A percentile compares a stretch with the other conserved stretches of the same genome.
phyloP scores from a whole-genome alignment of 495 filamentous ascomycete genomes.

The Schizothecium vesticola region DNA sequence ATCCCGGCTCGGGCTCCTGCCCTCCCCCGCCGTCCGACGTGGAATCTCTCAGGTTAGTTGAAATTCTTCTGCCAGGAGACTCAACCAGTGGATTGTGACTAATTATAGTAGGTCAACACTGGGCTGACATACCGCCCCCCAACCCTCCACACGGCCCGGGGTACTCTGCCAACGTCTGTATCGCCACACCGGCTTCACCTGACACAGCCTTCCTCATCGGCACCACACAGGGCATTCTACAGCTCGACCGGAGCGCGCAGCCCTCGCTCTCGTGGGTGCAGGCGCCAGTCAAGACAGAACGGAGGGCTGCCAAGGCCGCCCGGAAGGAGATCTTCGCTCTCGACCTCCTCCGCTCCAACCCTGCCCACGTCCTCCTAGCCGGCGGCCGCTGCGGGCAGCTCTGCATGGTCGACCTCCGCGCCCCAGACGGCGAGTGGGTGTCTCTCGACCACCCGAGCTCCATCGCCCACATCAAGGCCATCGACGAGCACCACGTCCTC shows the following conservation, averaged over 20 bases:
- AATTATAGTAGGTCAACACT: not conserved
- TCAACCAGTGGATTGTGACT: not conserved
- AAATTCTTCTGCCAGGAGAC: not conserved
- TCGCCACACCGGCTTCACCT: not conserved
- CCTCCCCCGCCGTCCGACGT: not conserved
- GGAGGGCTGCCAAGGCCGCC: not conserved
- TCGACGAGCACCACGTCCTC: slow-evolving; percentile 31
- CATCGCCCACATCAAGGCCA: slow-evolving; percentile 29
- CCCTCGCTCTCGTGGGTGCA: not conserved
- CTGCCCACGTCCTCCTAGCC: slow-evolving; percentile 26
- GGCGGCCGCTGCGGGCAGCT: slow-evolving; percentile 35
- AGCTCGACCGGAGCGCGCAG: not conserved
- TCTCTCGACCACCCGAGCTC: slow-evolving; percentile 21
- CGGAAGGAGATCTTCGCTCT: slow-evolving; percentile 22
- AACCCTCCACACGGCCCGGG: not conserved
- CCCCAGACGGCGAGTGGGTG: slow-evolving; percentile 15
- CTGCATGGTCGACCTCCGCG: slow-evolving; percentile 30
- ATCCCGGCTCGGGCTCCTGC: not conserved
- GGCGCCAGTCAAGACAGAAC: not conserved
- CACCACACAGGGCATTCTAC: not conserved
- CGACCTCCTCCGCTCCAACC: slow-evolving; percentile 26
- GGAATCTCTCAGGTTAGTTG: not conserved
- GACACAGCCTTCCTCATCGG: not conserved
- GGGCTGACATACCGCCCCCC: not conserved
- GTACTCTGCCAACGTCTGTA: not conserved